Evolutionary conservation across 305 asterid species (phyloP), one percentile per base, ranked within the genome.

Genomic region (Fraxinus floribunda): DNA sequence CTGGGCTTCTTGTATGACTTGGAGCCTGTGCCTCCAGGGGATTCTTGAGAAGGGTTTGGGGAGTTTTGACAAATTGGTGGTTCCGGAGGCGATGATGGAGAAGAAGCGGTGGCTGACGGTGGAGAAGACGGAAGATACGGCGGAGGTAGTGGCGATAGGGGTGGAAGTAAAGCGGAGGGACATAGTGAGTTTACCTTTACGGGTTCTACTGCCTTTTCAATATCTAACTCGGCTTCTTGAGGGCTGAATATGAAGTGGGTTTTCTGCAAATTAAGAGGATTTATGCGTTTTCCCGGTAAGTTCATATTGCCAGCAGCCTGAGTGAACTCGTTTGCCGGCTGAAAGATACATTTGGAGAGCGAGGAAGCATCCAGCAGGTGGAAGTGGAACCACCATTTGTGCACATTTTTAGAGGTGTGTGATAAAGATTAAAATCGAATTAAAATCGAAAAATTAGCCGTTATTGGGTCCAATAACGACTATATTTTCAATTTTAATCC

Each of bases 21-120:
- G 86, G 30, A 86, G 68, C 87, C 91, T 87, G 84, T 87, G 78
- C 70, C 73, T 88, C 82, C 88, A 76, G 20, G 92, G 93, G 49
- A 93, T 88, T 8, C 85, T 89, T 7, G 90, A 85, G 78, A 92
- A 92, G 68, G 85, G 87, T 77, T 86, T 89, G 15, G 84, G 79
- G 39, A 71, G 68, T 76, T 83, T 84, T 5, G 87, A 49, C 75
- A 29, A 68, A 68, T 9, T 68, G 16, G 75, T 9, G 2, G 75
- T 68, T 24, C 18, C 38, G 7, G 20, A 7, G 32, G 57, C 29
- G 60, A 85, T 55, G 36, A 85, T 76, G 79, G 89, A 52, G 77
- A 88, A 88, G 87, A 86, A 84, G 79, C 78, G 79, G 62, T 64
- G 83, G 41, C 72, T 78, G 78, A 80, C 29, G 76, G 82, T 22